Percentiles rank a stretch among this genome's conserved stretches.
Conservation (phyloP, 768 basidiomycete species). For the Cystobasidium tubakii region DNA sequence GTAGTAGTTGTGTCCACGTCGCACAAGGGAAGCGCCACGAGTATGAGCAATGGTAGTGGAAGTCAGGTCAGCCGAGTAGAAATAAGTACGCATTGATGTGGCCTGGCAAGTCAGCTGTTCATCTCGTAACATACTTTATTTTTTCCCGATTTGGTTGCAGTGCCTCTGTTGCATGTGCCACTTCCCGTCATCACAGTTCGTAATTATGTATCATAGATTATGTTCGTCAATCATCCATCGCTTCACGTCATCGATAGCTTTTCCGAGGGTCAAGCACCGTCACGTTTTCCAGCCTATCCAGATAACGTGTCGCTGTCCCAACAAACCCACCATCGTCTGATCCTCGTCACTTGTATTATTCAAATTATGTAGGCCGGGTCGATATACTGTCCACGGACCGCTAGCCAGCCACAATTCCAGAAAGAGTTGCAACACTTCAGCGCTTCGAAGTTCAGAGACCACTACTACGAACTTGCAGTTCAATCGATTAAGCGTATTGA, state of each 20-base stretch:
- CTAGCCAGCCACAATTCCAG: constrained; percentile 18
- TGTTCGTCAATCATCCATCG: too few relatives aligned
- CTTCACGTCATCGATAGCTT: too few relatives aligned
- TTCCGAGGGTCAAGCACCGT: neutral
- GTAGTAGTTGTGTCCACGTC: neutral
- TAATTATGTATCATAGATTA: neutral
- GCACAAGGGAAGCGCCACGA: neutral
- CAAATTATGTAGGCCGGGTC: neutral
- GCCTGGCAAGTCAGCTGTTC: too few relatives aligned
- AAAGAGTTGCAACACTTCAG: constrained; percentile 15
- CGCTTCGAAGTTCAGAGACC: constrained; percentile 15
- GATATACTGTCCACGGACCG: constrained; percentile 1
- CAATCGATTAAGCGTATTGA: neutral
- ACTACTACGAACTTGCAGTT: neutral
- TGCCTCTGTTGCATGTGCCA: neutral
- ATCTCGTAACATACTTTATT: neutral
- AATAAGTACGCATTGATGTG: too few relatives aligned
- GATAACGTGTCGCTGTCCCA: constrained; percentile 7
- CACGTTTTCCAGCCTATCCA: constrained; percentile 2
- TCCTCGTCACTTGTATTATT: neutral
- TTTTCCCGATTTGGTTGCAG: neutral
- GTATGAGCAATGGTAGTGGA: neutral
- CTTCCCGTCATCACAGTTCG: neutral
- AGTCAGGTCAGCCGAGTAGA: neutral
- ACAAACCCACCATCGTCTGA: neutral